Conservation (phyloP, 2,329 filamentous ascomycete genomes). For the Spiromastix sp. region DNA sequence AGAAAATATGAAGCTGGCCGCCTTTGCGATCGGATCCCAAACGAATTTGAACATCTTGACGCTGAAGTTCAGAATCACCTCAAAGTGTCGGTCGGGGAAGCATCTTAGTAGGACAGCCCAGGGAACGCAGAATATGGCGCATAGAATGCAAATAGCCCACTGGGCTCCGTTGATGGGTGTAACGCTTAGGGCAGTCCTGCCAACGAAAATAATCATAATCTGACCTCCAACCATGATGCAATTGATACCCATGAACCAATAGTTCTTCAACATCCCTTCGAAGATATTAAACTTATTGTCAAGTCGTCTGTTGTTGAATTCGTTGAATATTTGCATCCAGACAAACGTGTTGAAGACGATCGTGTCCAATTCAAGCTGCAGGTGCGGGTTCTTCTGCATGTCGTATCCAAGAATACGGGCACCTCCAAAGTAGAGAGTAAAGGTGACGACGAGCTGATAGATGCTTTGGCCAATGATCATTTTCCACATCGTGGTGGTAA, state of each 20-base stretch:
- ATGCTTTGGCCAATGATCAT: slow-evolving; percentile 93
- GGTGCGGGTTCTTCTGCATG: slow-evolving; percentile 33
- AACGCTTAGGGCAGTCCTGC: slow-evolving; percentile 71
- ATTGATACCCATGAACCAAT: slow-evolving; percentile 82
- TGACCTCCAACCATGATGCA: slow-evolving; percentile 80
- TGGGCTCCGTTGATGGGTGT: slow-evolving; percentile 58
- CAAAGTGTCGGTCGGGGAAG: slow-evolving; percentile 59
- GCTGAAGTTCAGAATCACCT: slow-evolving; percentile 38
- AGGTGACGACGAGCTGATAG: slow-evolving; percentile 71
- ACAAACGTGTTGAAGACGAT: slow-evolving; percentile 97
- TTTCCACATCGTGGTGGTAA: slow-evolving; percentile 95
- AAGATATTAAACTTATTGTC: slow-evolving; percentile 96
- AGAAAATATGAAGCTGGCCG: slow-evolving; percentile 18
- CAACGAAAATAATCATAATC: slow-evolving; percentile 79
- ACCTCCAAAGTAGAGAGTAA: slow-evolving; percentile 72
- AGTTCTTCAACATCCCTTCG: slow-evolving; percentile 74
- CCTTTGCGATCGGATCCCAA: slow-evolving; percentile 31
- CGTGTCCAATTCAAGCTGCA: slow-evolving; percentile 52
- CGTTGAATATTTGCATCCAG: slow-evolving; percentile 99
- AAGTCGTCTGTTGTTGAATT: slow-evolving; percentile 90
- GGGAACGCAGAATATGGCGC: slow-evolving; percentile 76
- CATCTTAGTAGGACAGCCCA: slow-evolving; percentile 71
- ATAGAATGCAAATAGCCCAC: slow-evolving; percentile 79
- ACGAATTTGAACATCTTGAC: slow-evolving; percentile 43
- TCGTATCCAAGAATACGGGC: slow-evolving; percentile 50